Percentiles rank a stretch among this genome's conserved stretches.
phyloP scores from a whole-genome alignment of 2,329 filamentous ascomycete genomes.

The Talaromyces sp. region DNA sequence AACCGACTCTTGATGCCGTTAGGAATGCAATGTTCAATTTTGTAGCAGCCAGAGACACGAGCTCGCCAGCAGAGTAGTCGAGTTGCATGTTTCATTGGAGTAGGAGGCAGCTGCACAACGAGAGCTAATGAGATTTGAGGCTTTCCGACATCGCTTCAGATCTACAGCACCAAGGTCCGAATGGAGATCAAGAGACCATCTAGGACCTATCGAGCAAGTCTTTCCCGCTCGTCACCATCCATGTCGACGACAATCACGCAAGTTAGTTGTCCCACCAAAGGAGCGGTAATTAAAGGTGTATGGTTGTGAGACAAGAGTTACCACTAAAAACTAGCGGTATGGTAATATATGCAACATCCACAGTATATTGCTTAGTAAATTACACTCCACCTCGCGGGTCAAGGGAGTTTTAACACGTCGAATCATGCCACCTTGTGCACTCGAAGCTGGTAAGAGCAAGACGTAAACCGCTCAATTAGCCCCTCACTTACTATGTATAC shows the following conservation, averaged over 20 bases:
- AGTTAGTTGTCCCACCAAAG: not conserved
- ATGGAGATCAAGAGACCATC: not conserved
- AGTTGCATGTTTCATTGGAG: not conserved
- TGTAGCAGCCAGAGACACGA: not conserved
- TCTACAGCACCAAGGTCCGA: not conserved
- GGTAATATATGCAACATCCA: not conserved
- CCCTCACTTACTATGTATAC: not conserved
- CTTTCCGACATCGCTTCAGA: constrained; percentile 4
- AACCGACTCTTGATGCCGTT: not conserved
- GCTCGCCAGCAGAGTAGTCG: not conserved
- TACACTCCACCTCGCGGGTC: not conserved
- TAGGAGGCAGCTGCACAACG: not conserved
- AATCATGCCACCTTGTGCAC: not conserved
- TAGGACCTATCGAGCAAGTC: not conserved
- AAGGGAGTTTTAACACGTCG: not conserved
- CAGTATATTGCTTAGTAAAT: not conserved
- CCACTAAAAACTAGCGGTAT: not conserved
- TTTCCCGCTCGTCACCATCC: not conserved
- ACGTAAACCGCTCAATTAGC: not conserved
- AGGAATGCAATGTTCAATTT: not conserved
- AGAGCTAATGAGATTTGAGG: not conserved
- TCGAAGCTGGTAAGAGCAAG: not conserved
- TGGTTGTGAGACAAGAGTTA: not conserved
- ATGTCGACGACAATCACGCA: not conserved
- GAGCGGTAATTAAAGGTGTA: not conserved